phyloP scores from a whole-genome alignment of 1,139 yeast genomes.

The Zygosaccharomyces sapae region DNA sequence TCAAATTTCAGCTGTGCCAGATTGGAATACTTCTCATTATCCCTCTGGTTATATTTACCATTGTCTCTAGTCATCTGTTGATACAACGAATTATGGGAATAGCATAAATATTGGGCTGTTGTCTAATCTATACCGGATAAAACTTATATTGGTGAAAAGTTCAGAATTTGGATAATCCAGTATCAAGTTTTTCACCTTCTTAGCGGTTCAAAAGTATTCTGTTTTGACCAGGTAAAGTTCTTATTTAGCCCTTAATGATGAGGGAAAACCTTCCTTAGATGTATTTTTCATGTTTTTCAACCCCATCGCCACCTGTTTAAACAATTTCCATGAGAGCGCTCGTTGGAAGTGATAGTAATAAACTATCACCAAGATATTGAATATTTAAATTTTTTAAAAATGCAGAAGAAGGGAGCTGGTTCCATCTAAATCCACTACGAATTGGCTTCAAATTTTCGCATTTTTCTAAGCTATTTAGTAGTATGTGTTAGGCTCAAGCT shows the following conservation, averaged over 20 bases:
- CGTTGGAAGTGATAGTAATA: slow-evolving; percentile 1
- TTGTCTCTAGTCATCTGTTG: slow-evolving; percentile 12
- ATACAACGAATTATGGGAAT: slow-evolving; percentile 9
- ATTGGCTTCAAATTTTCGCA: not conserved
- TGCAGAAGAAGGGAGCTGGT: not conserved
- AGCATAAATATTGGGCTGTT: slow-evolving; percentile 11
- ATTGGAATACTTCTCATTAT: slow-evolving; percentile 7
- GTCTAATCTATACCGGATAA: not conserved
- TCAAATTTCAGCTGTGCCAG: slow-evolving; percentile 35
- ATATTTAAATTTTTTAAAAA: not conserved
- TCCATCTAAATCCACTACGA: not conserved
- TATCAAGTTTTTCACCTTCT: slow-evolving; percentile 7
- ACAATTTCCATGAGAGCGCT: not conserved
- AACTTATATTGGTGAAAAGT: slow-evolving; percentile 5
- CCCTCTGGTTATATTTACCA: slow-evolving; percentile 10
- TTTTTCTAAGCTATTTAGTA: no score
- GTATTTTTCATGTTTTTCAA: slow-evolving; percentile 5
- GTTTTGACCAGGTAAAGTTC: slow-evolving; percentile 12
- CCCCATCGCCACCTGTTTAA: slow-evolving; percentile 7
- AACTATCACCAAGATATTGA: not conserved
- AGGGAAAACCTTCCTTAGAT: slow-evolving; percentile 1
- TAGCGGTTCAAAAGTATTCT: slow-evolving; percentile 10
- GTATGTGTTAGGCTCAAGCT: no score
- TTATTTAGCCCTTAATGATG: slow-evolving; percentile 3
- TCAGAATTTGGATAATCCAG: slow-evolving; percentile 5